Evolutionary conservation across 495 filamentous ascomycete species (phyloP).

Genomic region (Jackrogersella multiformis): DNA sequence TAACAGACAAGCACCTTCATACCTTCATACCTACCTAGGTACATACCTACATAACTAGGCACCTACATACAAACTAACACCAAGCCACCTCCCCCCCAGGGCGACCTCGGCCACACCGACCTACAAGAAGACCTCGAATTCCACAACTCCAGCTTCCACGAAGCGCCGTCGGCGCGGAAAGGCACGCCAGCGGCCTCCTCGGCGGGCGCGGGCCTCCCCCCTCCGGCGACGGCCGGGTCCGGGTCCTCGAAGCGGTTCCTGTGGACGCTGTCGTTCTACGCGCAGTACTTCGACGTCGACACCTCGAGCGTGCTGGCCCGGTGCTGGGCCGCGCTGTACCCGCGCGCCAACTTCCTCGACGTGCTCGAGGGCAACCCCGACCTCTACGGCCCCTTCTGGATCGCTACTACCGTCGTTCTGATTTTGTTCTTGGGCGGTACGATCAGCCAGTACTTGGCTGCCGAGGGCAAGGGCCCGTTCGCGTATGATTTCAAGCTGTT

Average conservation of each 20-base stretch:
- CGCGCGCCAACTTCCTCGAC: constrained; percentile 92
- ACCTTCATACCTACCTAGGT: not conserved
- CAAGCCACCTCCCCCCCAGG: constrained; percentile 60
- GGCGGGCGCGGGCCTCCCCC: constrained; percentile 65
- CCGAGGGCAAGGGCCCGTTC: constrained; percentile 53
- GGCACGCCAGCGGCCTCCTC: constrained; percentile 41
- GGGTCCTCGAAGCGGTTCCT: constrained; percentile 81
- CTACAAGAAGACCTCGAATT: constrained; percentile 99
- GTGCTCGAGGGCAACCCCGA: constrained; percentile 97
- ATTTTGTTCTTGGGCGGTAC: constrained; percentile 96
- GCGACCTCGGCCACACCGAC: constrained; percentile 97
- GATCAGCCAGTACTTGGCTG: constrained; percentile 84
- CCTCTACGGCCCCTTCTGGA: constrained; percentile 95
- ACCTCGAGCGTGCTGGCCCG: constrained; percentile 85
- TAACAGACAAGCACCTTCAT: not conserved
- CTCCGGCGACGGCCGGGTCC: constrained; percentile 65
- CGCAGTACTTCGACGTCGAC: constrained; percentile 98
- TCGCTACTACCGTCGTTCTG: constrained; percentile 95
- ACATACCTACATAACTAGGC: not conserved
- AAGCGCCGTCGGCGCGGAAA: constrained; percentile 66
- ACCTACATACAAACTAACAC: not conserved
- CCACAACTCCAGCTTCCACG: constrained; percentile 77
- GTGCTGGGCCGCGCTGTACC: constrained; percentile 85
- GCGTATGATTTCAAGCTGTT: constrained; percentile 90
- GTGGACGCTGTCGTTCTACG: constrained; percentile 93